Evolutionary conservation across 345 rosid species (phyloP).

Genomic region (Kandelia obovata): DNA sequence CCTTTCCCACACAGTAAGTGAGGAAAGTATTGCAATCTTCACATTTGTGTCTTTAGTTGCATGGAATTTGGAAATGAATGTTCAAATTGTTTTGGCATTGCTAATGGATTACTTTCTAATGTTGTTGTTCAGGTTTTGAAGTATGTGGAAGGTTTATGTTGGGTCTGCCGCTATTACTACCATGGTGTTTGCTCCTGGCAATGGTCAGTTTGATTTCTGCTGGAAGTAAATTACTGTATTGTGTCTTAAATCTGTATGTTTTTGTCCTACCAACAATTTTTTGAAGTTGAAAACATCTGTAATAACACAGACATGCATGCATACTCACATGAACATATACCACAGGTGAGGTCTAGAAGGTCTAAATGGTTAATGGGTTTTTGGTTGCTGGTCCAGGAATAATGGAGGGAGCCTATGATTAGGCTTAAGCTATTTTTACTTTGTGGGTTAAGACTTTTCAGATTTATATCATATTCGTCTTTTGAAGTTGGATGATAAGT

Average conservation of each 20-base stretch:
- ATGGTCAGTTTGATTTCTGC: constrained; percentile 61
- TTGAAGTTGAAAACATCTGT: background rate
- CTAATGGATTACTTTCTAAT: background rate
- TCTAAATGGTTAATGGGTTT: background rate
- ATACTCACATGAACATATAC: background rate
- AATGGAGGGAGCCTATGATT: background rate
- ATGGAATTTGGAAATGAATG: too few species aligned
- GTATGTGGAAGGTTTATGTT: constrained; percentile 93
- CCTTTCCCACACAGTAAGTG: too few species aligned
- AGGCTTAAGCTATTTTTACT: background rate
- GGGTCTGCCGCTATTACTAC: constrained; percentile 97
- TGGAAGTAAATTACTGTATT: background rate
- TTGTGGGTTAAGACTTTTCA: background rate
- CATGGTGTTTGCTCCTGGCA: constrained; percentile 96
- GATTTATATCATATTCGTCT: background rate
- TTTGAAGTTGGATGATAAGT: background rate
- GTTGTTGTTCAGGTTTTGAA: constrained; percentile 65
- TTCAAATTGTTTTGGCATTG: background rate
- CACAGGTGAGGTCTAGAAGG: background rate
- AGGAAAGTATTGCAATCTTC: too few species aligned
- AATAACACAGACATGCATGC: background rate
- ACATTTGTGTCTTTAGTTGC: too few species aligned
- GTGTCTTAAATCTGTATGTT: background rate
- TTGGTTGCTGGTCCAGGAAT: background rate
- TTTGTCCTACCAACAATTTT: background rate